phyloP scores from a whole-genome alignment of 2,329 filamentous ascomycete genomes.

The Cryphonectria parasitica region DNA sequence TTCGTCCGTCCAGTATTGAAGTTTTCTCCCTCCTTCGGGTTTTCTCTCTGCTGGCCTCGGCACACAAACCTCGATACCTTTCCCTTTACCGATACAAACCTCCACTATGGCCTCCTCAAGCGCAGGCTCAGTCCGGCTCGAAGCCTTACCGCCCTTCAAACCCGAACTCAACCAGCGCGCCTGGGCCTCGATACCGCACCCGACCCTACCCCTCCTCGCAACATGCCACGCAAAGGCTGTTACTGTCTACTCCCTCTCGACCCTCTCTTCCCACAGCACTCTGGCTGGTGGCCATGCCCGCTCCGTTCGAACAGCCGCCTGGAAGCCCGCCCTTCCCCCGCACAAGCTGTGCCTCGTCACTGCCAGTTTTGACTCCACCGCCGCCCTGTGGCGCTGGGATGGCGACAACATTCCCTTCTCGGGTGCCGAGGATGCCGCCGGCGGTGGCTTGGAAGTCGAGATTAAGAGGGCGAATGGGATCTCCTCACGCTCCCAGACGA shows the following conservation, averaged over 20 bases:
- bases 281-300: slow-evolving; percentile 89
- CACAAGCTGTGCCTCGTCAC: slow-evolving; percentile 80
- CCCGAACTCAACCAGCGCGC: slow-evolving; percentile 70
- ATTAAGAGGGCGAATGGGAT: slow-evolving; percentile 34
- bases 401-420: slow-evolving; percentile 44
- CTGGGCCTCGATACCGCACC: slow-evolving; percentile 86
- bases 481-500: slow-evolving; percentile 25
- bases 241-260: slow-evolving; percentile 84
- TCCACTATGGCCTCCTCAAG: slow-evolving; percentile 38
- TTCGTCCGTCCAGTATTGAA: not conserved
- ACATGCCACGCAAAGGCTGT: slow-evolving; percentile 87
- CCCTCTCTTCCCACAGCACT: slow-evolving; percentile 76
- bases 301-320: slow-evolving; percentile 81
- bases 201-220: slow-evolving; percentile 83
- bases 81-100: no score
- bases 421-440: slow-evolving; percentile 22
- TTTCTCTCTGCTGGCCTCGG: not conserved
- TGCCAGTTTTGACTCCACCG: slow-evolving; percentile 90
- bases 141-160: slow-evolving; percentile 53
- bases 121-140: slow-evolving; percentile 29
- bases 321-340: slow-evolving; percentile 74
- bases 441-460: slow-evolving; percentile 48
- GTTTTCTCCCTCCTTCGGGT: not conserved
- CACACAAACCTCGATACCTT: not conserved
- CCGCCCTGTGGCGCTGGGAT: slow-evolving; percentile 78